Percentiles rank a stretch among this genome's conserved stretches.
These are phyloP conservation scores for Yamadazyma akitaensis DNA, from an alignment of 805 yeast species.

Conservation along the genomic window DNA sequence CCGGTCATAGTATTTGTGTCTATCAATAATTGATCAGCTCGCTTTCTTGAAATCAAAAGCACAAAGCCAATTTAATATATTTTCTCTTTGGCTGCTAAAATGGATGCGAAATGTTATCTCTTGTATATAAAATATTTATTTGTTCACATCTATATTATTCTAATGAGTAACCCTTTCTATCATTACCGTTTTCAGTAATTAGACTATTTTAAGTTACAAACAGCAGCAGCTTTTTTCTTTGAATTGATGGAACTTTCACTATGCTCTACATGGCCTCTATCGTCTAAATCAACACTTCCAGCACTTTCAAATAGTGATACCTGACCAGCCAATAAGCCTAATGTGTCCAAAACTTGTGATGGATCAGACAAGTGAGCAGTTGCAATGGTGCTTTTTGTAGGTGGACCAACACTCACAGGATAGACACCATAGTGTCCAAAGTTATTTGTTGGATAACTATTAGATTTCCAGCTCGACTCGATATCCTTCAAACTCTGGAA, in stretches of 20 bases:
- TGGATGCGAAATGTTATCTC: background rate
- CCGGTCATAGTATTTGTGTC: background rate
- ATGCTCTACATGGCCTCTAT: conserved; percentile 64
- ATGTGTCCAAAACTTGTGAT: conserved; percentile 74
- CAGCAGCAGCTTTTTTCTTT: conserved; percentile 30
- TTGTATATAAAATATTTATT: no score
- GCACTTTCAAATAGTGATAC: conserved; percentile 76
- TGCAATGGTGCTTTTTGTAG: conserved; percentile 80
- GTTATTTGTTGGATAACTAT: conserved; percentile 41
- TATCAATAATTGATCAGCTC: background rate
- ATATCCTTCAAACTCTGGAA: conserved; percentile 69
- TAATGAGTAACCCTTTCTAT: background rate
- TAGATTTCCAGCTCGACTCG: conserved; percentile 49
- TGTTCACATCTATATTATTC: background rate
- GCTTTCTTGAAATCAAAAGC: background rate
- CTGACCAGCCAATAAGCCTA: conserved; percentile 76
- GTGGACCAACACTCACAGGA: conserved; percentile 92
- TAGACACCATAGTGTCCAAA: conserved; percentile 61
- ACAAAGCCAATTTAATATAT: background rate
- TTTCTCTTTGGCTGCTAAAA: no score
- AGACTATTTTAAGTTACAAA: background rate
- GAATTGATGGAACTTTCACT: conserved; percentile 45
- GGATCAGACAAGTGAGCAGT: conserved; percentile 85
- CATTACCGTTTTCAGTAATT: no score
- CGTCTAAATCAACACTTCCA: conserved; percentile 72